Percentiles rank a stretch among this genome's conserved stretches.
Evolutionary conservation across 345 rosid species (phyloP).

Genomic region (Populus euphratica): DNA sequence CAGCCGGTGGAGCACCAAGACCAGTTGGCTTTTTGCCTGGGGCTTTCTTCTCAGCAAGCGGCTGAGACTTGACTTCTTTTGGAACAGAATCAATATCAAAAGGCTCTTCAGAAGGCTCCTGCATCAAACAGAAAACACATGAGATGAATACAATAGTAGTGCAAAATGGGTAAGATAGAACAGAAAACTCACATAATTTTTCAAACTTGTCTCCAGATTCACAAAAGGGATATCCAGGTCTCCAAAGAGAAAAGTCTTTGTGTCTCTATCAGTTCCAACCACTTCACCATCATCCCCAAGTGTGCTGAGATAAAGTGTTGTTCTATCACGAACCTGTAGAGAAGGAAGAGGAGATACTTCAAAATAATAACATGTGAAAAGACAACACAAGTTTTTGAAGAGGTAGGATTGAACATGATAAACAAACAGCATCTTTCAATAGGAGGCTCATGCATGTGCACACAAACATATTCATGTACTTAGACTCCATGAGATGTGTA

Average conservation of each 20-base stretch:
- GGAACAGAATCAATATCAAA: conserved; percentile 85
- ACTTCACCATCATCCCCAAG: conserved; percentile 66
- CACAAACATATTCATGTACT: neutral
- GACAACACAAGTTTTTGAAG: neutral
- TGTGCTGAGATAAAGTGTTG: conserved; percentile 80
- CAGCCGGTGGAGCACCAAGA: conserved; percentile 66
- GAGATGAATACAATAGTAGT: conserved; percentile 12
- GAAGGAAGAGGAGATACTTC: neutral
- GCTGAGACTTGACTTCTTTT: conserved; percentile 77
- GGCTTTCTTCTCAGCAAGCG: conserved; percentile 90
- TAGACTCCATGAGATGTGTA: neutral
- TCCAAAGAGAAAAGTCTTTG: conserved; percentile 74
- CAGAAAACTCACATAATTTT: conserved; percentile 66
- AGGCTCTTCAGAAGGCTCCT: conserved; percentile 83
- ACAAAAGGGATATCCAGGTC: conserved; percentile 74
- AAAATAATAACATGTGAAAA: neutral
- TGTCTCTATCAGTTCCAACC: conserved; percentile 56
- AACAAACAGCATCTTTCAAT: neutral
- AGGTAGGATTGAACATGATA: neutral
- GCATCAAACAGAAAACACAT: conserved; percentile 11
- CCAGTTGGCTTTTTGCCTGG: conserved; percentile 85
- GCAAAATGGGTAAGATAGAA: conserved; percentile 4
- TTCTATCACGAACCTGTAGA: conserved; percentile 92
- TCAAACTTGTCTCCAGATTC: conserved; percentile 89
- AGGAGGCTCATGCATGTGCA: neutral